Percentiles rank a stretch among this genome's conserved stretches.
These are phyloP conservation scores for Trichoderma erinaceum DNA, from an alignment of 495 filamentous ascomycete species.

Conservation along the genomic window DNA sequence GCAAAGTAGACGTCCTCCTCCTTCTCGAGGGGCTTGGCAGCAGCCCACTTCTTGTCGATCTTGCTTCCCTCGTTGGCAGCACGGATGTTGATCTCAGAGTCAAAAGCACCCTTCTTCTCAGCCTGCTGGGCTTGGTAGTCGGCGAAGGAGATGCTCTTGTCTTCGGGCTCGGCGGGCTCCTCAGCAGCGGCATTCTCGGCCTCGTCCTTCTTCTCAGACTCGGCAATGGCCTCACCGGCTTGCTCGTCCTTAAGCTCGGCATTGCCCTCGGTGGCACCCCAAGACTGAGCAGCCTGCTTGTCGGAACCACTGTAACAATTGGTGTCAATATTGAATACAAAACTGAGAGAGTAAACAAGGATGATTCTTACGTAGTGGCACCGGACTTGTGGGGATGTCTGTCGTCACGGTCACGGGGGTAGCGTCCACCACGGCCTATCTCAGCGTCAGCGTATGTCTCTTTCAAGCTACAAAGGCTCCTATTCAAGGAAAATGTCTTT, in stretches of 20 bases:
- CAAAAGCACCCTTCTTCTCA: slow-evolving; percentile 72
- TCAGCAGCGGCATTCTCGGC: slow-evolving; percentile 29
- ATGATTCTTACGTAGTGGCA: slow-evolving; percentile 50
- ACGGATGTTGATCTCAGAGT: slow-evolving; percentile 59
- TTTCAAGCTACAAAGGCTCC: background rate
- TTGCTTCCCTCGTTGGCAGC: slow-evolving; percentile 86
- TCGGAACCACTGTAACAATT: slow-evolving; percentile 59
- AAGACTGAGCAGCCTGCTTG: slow-evolving; percentile 87
- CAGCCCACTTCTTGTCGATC: slow-evolving; percentile 84
- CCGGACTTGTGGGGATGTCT: slow-evolving; percentile 48
- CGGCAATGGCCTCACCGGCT: slow-evolving; percentile 78
- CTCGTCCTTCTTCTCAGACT: slow-evolving; percentile 65
- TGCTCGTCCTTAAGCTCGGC: slow-evolving; percentile 83
- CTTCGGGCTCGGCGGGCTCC: slow-evolving; percentile 61
- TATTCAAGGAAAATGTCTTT: slow-evolving; percentile 11
- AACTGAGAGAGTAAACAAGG: slow-evolving; percentile 51
- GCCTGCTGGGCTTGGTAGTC: slow-evolving; percentile 86
- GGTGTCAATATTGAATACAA: slow-evolving; percentile 16
- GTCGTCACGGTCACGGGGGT: slow-evolving; percentile 59
- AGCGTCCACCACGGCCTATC: slow-evolving; percentile 40
- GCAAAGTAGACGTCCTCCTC: slow-evolving; percentile 74
- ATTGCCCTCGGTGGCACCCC: slow-evolving; percentile 75
- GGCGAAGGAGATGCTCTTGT: slow-evolving; percentile 79
- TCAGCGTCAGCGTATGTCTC: slow-evolving; percentile 20
- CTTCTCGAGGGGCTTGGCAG: slow-evolving; percentile 69